Percentiles rank a stretch among this genome's conserved stretches.
These are phyloP conservation scores for Peniophora sp. DNA, from an alignment of 1,284 basidiomycete species.

Conservation along the genomic window DNA sequence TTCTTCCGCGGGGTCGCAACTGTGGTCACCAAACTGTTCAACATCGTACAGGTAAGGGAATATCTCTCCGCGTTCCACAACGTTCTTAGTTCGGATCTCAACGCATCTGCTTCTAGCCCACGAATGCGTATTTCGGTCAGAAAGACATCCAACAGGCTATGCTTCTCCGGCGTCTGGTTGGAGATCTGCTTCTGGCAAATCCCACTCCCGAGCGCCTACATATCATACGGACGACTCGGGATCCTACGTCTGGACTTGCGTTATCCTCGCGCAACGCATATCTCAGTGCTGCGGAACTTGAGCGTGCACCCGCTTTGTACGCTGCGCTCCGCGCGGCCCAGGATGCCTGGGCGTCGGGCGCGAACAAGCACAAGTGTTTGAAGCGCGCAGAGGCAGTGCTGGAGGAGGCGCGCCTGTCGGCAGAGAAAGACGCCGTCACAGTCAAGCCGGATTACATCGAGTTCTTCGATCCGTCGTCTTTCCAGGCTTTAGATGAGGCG, in stretches of 20 bases:
- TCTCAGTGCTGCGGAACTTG: slow-evolving; percentile 57
- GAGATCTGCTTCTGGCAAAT: slow-evolving; percentile 76
- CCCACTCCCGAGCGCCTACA: slow-evolving; percentile 64
- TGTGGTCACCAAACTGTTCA: slow-evolving; percentile 92
- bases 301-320: slow-evolving; percentile 66
- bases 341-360: slow-evolving; percentile 41
- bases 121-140: slow-evolving; percentile 92
- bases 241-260: slow-evolving; percentile 60
- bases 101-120: slow-evolving; percentile 51
- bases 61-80: background rate
- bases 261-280: slow-evolving; percentile 91
- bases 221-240: slow-evolving; percentile 81
- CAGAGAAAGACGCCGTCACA: slow-evolving; percentile 35
- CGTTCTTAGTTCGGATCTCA: background rate
- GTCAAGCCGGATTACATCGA: slow-evolving; percentile 81
- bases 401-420: slow-evolving; percentile 21
- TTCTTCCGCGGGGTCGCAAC: slow-evolving; percentile 98
- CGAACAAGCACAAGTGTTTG: slow-evolving; percentile 49
- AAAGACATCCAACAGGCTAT: slow-evolving; percentile 98
- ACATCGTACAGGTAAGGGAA: slow-evolving; percentile 67
- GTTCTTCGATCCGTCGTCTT: slow-evolving; percentile 77
- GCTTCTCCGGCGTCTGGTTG: slow-evolving; percentile 75
- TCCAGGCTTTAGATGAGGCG: slow-evolving; percentile 46
- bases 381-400: slow-evolving; percentile 34
- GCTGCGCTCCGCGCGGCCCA: slow-evolving; percentile 58